A percentile compares a stretch with the other conserved stretches of the same genome.
These are phyloP conservation scores for Hymenoscyphus fructigenus DNA, from an alignment of 2,329 filamentous ascomycete species.

Conservation along the genomic window DNA sequence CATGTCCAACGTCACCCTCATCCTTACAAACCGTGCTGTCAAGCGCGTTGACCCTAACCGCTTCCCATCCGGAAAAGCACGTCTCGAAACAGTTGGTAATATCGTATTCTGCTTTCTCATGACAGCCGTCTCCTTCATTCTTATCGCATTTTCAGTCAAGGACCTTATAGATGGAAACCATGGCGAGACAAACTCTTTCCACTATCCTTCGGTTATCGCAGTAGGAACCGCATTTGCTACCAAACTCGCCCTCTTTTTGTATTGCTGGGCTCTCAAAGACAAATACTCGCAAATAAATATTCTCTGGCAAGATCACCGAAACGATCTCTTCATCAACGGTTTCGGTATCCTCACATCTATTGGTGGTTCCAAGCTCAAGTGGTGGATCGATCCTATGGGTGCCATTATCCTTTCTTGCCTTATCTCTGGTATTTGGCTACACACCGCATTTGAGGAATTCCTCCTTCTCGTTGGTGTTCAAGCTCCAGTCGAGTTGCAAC, in stretches of 20 bases:
- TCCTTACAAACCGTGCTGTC: constrained; percentile 84
- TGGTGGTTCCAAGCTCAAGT: constrained; percentile 81
- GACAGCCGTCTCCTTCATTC: constrained; percentile 85
- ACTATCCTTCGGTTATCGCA: constrained; percentile 80
- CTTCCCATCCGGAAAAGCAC: constrained; percentile 89
- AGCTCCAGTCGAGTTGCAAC: constrained; percentile 80
- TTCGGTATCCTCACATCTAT: constrained; percentile 89
- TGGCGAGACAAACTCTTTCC: constrained; percentile 60
- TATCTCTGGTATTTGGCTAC: constrained; percentile 78
- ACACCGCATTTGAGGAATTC: constrained; percentile 86
- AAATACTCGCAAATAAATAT: constrained; percentile 91
- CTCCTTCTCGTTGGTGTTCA: constrained; percentile 86
- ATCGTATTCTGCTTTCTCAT: constrained; percentile 97
- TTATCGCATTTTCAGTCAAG: constrained; percentile 82
- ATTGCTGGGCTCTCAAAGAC: constrained; percentile 89
- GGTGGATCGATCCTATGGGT: constrained; percentile 95
- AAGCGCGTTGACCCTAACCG: constrained; percentile 80
- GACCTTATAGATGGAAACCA: constrained; percentile 59
- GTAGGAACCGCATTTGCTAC: constrained; percentile 81
- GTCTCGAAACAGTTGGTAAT: constrained; percentile 93
- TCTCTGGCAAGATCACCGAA: constrained; percentile 94
- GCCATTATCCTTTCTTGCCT: constrained; percentile 79
- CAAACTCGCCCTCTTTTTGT: constrained; percentile 81
- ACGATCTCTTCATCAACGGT: constrained; percentile 95
- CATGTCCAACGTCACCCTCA: constrained; percentile 81